Conservation (phyloP, 768 basidiomycete genomes). For the Cystobasidium ongulense region DNA sequence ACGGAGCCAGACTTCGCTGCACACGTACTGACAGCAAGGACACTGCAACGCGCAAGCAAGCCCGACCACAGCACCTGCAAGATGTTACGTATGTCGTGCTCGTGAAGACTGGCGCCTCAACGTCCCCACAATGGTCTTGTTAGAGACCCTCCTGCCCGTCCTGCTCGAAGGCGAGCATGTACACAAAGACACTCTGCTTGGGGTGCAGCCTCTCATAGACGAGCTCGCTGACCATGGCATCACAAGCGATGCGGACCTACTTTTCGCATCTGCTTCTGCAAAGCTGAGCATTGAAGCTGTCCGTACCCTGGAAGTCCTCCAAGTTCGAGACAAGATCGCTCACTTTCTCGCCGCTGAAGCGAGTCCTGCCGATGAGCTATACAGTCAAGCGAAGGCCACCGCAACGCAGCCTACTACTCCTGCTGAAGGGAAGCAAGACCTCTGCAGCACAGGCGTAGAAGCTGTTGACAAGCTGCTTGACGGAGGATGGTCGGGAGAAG, state of each 20-base stretch:
- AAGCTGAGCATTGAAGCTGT: background rate
- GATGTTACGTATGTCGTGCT: background rate
- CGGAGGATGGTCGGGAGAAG: background rate
- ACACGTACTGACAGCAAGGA: too few species aligned
- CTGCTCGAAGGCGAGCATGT: background rate
- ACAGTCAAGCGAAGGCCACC: background rate
- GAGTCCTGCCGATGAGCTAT: background rate
- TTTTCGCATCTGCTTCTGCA: background rate
- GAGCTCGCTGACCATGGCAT: background rate
- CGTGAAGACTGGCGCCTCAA: background rate
- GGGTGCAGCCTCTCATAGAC: background rate
- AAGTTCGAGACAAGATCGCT: background rate
- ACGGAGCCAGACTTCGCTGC: too few species aligned
- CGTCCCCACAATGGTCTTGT: background rate
- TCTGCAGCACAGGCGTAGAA: background rate
- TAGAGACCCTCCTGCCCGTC: background rate
- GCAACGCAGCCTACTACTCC: background rate
- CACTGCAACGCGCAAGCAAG: too few species aligned
- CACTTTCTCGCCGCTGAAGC: slow-evolving; percentile 1
- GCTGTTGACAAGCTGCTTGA: background rate
- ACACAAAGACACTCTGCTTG: background rate
- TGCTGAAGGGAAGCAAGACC: background rate
- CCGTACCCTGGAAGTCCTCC: background rate
- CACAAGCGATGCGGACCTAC: background rate
- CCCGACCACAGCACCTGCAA: background rate